Evolutionary conservation across 352 stramenopile genomes (phyloP).

Genomic region (Phytopythium vexans): DNA sequence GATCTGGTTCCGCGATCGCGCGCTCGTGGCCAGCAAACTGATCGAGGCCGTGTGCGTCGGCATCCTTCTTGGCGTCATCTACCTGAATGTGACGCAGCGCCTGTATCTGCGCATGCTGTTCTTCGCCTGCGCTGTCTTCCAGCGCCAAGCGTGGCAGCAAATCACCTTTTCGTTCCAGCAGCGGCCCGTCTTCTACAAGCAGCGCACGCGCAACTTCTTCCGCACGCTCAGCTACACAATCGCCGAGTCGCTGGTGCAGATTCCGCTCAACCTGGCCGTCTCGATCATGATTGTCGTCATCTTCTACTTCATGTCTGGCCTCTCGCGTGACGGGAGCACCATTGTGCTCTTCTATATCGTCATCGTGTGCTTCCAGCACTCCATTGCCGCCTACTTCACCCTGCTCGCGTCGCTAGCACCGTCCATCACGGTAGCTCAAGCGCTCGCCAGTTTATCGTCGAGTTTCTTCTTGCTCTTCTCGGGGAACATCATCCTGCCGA

Average conservation of each 20-base stretch:
- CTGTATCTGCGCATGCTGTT: conserved; percentile 77
- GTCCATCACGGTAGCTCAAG: conserved; percentile 37
- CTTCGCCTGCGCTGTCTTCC: conserved; percentile 65
- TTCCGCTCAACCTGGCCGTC: conserved; percentile 65
- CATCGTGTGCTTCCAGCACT: conserved; percentile 61
- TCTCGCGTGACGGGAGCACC: no score
- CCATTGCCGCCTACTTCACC: conserved; percentile 42
- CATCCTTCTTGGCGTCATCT: conserved; percentile 45
- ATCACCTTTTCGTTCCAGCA: conserved; percentile 70
- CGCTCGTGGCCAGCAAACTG: conserved; percentile 45
- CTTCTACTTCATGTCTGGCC: conserved; percentile 80
- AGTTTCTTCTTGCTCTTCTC: conserved; percentile 56
- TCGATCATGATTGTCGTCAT: conserved; percentile 58
- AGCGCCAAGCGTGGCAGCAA: conserved; percentile 69
- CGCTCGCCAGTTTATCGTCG: conserved; percentile 29
- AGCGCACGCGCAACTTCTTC: conserved; percentile 88
- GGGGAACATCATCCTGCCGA: conserved; percentile 47
- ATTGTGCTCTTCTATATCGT: no score
- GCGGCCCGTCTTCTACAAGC: conserved; percentile 89
- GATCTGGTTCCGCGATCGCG: conserved; percentile 39
- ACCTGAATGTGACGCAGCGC: conserved; percentile 52
- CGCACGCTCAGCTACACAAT: conserved; percentile 79
- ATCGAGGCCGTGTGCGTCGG: conserved; percentile 58
- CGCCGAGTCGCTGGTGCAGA: conserved; percentile 49
- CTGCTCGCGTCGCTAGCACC: conserved; percentile 34